These are phyloP conservation scores for Diaporthe helianthi DNA, from an alignment of 2,329 filamentous ascomycete species.

Conservation along the genomic window DNA sequence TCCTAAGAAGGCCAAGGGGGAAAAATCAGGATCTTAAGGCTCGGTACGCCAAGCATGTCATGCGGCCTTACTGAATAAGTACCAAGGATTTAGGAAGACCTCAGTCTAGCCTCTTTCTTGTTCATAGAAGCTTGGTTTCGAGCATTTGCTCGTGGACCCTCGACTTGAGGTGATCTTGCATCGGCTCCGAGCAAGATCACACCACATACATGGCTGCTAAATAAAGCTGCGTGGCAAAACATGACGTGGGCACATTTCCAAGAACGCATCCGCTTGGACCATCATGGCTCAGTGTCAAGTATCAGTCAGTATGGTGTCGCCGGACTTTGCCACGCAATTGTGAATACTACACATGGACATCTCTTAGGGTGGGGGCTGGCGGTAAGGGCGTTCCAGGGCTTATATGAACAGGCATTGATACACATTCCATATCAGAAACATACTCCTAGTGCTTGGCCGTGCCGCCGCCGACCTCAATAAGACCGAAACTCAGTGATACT, in stretches of 20 bases:
- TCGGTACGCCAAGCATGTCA: constrained; percentile 7
- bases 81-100: too few relatives aligned
- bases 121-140: neutral
- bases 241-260: neutral
- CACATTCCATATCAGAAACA: constrained; percentile 8
- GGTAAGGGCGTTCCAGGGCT: neutral
- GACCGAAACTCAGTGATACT: constrained; percentile 12
- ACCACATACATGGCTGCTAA: neutral
- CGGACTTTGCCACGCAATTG: neutral
- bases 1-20: neutral
- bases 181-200: neutral
- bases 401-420: neutral
- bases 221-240: neutral
- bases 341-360: too few relatives aligned
- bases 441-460: neutral
- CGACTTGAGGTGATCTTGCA: neutral
- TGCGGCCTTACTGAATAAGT: neutral
- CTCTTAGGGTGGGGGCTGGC: neutral
- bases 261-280: neutral
- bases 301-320: neutral
- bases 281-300: too few relatives aligned
- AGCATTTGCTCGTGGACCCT: neutral
- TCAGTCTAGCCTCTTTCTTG: neutral
- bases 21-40: neutral
- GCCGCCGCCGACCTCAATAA: constrained; percentile 6